phyloP scores from a whole-genome alignment of 2,329 filamentous ascomycete genomes.

The Penicillium oxalicum region DNA sequence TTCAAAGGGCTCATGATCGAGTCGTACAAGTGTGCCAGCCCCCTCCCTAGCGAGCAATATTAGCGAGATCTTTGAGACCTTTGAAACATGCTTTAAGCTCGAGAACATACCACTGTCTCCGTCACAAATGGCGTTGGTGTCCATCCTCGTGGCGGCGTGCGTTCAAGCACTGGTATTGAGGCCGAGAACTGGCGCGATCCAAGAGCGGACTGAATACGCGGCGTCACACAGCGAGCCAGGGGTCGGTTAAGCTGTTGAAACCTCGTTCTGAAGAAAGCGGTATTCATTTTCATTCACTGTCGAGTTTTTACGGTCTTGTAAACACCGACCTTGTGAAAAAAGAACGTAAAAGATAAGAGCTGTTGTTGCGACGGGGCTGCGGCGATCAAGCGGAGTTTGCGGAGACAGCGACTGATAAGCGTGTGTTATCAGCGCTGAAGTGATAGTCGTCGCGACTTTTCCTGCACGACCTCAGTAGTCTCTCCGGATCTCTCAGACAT shows the following conservation, averaged over 20 bases:
- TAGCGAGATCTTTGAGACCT: neutral
- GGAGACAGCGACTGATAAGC: conserved; percentile 13
- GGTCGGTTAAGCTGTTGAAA: conserved; percentile 22
- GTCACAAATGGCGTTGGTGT: conserved; percentile 51
- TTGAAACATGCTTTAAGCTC: neutral
- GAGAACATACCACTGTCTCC: conserved; percentile 49
- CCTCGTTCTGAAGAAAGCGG: conserved; percentile 6
- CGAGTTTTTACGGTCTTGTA: neutral
- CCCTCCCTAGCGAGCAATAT: conserved; percentile 52
- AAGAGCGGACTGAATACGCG: conserved; percentile 5
- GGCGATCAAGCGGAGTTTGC: conserved; percentile 4
- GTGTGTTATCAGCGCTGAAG: conserved; percentile 12
- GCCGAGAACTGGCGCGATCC: conserved; percentile 26
- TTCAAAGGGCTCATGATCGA: conserved; percentile 13
- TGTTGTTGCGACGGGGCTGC: neutral
- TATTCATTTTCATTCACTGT: conserved; percentile 19
- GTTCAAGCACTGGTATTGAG: conserved; percentile 23
- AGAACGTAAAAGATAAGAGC: neutral
- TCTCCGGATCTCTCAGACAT: conserved; percentile 12
- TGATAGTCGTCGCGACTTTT: conserved; percentile 5
- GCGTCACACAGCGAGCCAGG: conserved; percentile 4
- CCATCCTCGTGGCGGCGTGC: conserved; percentile 38
- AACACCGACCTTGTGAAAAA: neutral
- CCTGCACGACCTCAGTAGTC: neutral
- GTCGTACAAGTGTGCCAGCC: conserved; percentile 71